A percentile compares a stretch with the other conserved stretches of the same genome.
Evolutionary conservation across 495 filamentous ascomycete genomes (phyloP).

Genomic region (Aspergillus baeticus): DNA sequence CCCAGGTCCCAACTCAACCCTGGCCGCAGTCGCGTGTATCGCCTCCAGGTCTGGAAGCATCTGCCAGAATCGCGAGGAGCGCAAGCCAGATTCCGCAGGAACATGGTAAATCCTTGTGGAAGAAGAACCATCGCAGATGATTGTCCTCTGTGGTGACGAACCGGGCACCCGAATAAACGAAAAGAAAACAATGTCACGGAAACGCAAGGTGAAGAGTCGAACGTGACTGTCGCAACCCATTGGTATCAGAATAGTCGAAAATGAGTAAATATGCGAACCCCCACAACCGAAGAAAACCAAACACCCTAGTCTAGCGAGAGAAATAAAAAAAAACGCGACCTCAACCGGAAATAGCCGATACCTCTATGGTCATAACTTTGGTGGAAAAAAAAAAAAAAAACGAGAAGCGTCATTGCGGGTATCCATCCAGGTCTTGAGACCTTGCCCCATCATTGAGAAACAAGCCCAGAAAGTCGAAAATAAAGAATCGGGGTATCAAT

Average conservation of each 20-base stretch:
- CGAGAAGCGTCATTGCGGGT: constrained; percentile 26
- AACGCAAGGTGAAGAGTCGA: constrained; percentile 23
- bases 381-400: constrained; percentile 16
- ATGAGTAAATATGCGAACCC: constrained; percentile 29
- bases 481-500: constrained; percentile 32
- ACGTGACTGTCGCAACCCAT: constrained; percentile 26
- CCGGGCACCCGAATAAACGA: constrained; percentile 10
- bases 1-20: constrained; percentile 15
- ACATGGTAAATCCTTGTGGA: background rate
- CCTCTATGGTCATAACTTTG: constrained; percentile 48
- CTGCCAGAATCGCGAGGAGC: background rate
- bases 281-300: constrained; percentile 33
- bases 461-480: constrained; percentile 11
- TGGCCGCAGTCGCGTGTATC: background rate
- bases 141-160: constrained; percentile 19
- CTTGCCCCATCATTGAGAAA: constrained; percentile 28
- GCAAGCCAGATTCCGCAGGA: background rate
- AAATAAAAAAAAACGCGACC: constrained; percentile 31
- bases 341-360: constrained; percentile 42
- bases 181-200: constrained; percentile 13
- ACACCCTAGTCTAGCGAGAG: constrained; percentile 44
- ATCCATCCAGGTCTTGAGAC: constrained; percentile 25
- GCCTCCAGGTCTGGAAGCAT: constrained; percentile 1
- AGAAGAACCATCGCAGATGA: constrained; percentile 18
- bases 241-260: constrained; percentile 25